Percentiles rank a stretch among this genome's conserved stretches.
Conservation (phyloP, 768 basidiomycete species). For the Leccinum boreale region DNA sequence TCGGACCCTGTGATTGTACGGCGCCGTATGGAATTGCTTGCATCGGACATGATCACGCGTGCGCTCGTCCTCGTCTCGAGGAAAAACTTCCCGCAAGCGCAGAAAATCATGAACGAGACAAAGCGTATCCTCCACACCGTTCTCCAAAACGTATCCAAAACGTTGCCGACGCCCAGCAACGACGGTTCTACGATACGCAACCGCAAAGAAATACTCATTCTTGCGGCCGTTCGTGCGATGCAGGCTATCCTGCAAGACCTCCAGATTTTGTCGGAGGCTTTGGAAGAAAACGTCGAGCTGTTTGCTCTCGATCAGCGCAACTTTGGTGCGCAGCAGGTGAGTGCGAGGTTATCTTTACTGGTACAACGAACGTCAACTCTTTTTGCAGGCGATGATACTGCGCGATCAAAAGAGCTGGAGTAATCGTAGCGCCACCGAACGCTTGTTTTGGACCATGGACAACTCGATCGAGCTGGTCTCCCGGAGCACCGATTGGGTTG, state of each 20-base stretch:
- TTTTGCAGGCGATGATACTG: constrained; percentile 85
- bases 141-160: constrained; percentile 76
- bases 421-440: constrained; percentile 84
- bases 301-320: constrained; percentile 95
- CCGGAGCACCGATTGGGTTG: constrained; percentile 84
- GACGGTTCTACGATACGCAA: constrained; percentile 55
- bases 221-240: constrained; percentile 75
- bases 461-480: constrained; percentile 84
- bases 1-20: constrained; percentile 91
- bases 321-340: constrained; percentile 94
- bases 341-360: constrained; percentile 9
- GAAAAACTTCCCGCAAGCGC: constrained; percentile 87
- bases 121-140: constrained; percentile 91
- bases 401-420: constrained; percentile 97
- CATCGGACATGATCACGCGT: constrained; percentile 96
- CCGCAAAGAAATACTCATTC: constrained; percentile 72
- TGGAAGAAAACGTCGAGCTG: constrained; percentile 86
- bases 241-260: constrained; percentile 85
- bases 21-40: constrained; percentile 92
- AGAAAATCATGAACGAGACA: constrained; percentile 87
- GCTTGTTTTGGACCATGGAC: constrained; percentile 90
- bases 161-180: constrained; percentile 55
- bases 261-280: constrained; percentile 79
- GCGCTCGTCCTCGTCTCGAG: constrained; percentile 88
- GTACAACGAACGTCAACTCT: constrained; percentile 1